Conservation (phyloP, 192 early-diverging fungal genomes). For the Obelidium mucronatum region DNA sequence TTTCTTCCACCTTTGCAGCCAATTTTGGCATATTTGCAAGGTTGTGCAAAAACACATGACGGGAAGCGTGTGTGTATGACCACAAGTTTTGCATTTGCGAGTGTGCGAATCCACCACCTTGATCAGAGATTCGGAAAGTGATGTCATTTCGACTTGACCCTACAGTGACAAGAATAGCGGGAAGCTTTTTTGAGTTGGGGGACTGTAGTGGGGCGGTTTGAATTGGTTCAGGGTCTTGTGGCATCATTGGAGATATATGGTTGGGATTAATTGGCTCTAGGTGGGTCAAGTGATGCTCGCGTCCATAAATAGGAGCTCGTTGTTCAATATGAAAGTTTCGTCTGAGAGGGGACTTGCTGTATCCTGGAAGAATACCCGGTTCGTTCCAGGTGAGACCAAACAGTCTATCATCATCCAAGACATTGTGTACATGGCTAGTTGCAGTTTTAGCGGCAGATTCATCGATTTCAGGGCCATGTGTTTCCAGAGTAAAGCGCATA, state of each 20-base stretch:
- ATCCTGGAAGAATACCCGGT: constrained; percentile 28
- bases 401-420: constrained; percentile 27
- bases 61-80: constrained; percentile 77
- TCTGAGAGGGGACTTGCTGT: constrained; percentile 1
- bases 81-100: constrained; percentile 75
- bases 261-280: constrained; percentile 24
- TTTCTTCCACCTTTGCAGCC: constrained; percentile 79
- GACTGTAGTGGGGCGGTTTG: neutral
- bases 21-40: constrained; percentile 79
- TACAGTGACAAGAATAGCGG: constrained; percentile 86
- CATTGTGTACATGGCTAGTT: constrained; percentile 31
- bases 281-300: constrained; percentile 11
- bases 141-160: constrained; percentile 77
- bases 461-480: constrained; percentile 47
- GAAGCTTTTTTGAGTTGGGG: constrained; percentile 49
- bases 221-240: neutral
- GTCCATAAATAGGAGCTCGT: constrained; percentile 27
- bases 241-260: constrained; percentile 11
- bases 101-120: constrained; percentile 85
- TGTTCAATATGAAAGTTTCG: constrained; percentile 23
- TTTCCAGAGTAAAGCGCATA: constrained; percentile 74
- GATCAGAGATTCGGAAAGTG: constrained; percentile 91
- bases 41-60: constrained; percentile 59
- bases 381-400: constrained; percentile 36
- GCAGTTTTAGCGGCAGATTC: neutral